Base-by-base conservation (phyloP, 768 basidiomycete genomes). In the Auricularia auricula-judae region DNA sequence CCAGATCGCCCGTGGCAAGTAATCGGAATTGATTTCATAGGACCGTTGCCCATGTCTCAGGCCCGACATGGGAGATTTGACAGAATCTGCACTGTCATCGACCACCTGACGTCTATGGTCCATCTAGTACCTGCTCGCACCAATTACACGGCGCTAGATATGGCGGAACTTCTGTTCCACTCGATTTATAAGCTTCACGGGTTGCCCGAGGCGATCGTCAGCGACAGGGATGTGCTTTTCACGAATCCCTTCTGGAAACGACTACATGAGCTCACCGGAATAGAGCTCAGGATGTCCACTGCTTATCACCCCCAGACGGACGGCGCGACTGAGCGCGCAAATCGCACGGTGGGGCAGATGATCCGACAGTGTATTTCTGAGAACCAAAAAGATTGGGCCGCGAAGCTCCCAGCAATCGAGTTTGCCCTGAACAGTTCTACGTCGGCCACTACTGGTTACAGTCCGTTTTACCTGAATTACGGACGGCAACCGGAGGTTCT, bases 251-350 rank as follows among this genome's bases (percentile, higher is more conserved):
- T 80, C 65, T 79, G 71, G 78, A 68, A 58, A 42, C 51, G 53
- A 3, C 62, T 73, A 11, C 58, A 63, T 11, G 39, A 23, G 11
- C 59, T 71, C 4, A 66, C 72, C 3, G 73, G 77, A 0, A 66
- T 75, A 0, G 68, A 72, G 3, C 63, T 77, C 1, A 71, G 69
- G 29, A 67, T 74, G 70, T 78, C 76, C 0, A 74, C 75, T 0
- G 62, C 76, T 0, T 78, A 71, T 54, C 79, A 80, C 51, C 78
- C 76, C 0, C 71, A 79, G 64, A 76, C 74, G 0, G 74, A 79
- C 67, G 76, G 79, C 0, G 44, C 68, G 0, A 75, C 72, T 23
- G 73, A 79, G 67, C 62, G 67, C 0, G 47, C 63, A 14, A 58
- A 63, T 35, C 47, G 63, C 12, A 64, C 63, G 4, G 42, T 59